A percentile compares a stretch with the other conserved stretches of the same genome.
Evolutionary conservation across 192 early-diverging fungal species (phyloP).

Genomic region (Bifiguratus adelaidae): DNA sequence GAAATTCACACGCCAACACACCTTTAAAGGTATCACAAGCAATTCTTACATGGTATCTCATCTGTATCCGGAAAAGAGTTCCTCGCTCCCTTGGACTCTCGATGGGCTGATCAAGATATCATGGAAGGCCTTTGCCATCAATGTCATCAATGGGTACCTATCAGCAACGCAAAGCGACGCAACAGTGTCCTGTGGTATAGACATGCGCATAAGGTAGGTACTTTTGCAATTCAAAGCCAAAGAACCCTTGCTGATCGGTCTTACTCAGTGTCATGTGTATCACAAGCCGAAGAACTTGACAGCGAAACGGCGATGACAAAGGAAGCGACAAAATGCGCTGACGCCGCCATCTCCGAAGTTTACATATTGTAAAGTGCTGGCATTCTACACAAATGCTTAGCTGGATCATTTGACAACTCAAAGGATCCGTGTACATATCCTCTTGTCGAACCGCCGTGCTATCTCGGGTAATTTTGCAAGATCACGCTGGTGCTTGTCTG

Average conservation of each 20-base stretch:
- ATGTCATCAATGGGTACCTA: slow-evolving; percentile 72
- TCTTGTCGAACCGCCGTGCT: too few species aligned
- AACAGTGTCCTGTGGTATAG: slow-evolving; percentile 77
- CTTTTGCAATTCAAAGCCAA: background rate
- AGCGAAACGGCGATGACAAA: too few species aligned
- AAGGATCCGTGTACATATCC: too few species aligned
- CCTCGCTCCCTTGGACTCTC: slow-evolving; percentile 56
- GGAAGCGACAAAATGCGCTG: too few species aligned
- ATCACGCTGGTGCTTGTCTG: too few species aligned
- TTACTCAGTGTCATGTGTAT: slow-evolving; percentile 54
- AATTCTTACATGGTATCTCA: slow-evolving; percentile 81
- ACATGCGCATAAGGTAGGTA: slow-evolving; percentile 66
- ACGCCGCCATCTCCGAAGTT: too few species aligned
- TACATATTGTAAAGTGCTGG: too few species aligned
- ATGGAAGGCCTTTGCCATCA: slow-evolving; percentile 79
- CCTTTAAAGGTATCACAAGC: slow-evolving; percentile 65
- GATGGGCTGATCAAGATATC: slow-evolving; percentile 53
- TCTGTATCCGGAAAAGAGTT: slow-evolving; percentile 72
- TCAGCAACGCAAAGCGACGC: slow-evolving; percentile 63
- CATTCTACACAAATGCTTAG: too few species aligned
- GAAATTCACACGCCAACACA: background rate
- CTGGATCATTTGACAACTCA: too few species aligned
- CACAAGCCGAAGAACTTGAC: too few species aligned
- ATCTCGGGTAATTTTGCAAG: too few species aligned
- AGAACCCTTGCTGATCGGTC: background rate